Percentiles rank a stretch among this genome's conserved stretches.
Conservation (phyloP, 805 yeast species). For the Ogataea ganodermae region DNA sequence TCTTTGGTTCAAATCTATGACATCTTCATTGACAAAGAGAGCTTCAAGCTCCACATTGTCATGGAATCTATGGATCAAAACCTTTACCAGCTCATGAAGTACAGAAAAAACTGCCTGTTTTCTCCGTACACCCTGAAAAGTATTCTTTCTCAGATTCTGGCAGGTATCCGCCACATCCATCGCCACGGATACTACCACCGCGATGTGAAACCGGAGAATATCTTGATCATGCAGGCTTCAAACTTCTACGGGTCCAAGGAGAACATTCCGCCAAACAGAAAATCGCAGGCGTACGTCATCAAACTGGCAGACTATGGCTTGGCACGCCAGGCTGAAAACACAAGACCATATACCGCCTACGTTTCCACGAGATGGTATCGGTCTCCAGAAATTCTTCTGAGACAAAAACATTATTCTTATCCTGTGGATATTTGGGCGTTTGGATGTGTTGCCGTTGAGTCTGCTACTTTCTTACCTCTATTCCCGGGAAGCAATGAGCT, state of each 20-base stretch:
- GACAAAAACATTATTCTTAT: slow-evolving; percentile 60
- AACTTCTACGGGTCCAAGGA: slow-evolving; percentile 50
- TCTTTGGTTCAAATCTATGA: slow-evolving; percentile 76
- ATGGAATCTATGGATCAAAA: slow-evolving; percentile 90
- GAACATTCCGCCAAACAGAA: slow-evolving; percentile 42
- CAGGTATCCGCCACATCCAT: slow-evolving; percentile 85
- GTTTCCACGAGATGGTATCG: slow-evolving; percentile 88
- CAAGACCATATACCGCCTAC: slow-evolving; percentile 66
- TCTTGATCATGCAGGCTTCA: slow-evolving; percentile 62
- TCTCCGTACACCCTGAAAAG: slow-evolving; percentile 62
- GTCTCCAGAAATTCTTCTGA: slow-evolving; percentile 74
- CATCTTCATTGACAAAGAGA: slow-evolving; percentile 66
- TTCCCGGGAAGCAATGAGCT: slow-evolving; percentile 81
- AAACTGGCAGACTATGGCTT: slow-evolving; percentile 82
- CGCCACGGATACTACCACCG: slow-evolving; percentile 70
- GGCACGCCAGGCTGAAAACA: slow-evolving; percentile 59
- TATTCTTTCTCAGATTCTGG: slow-evolving; percentile 67
- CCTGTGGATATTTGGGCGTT: slow-evolving; percentile 88
- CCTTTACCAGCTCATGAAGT: slow-evolving; percentile 72
- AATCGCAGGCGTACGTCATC: slow-evolving; percentile 53
- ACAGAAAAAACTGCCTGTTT: slow-evolving; percentile 54
- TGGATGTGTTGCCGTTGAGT: slow-evolving; percentile 75
- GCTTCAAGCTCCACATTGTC: slow-evolving; percentile 68
- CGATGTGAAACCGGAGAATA: slow-evolving; percentile 93
- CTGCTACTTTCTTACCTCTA: slow-evolving; percentile 71